Percentiles rank a stretch among this genome's conserved stretches.
Evolutionary conservation across 106 monocot species (phyloP).

Genomic region (Apostasia ramifera): DNA sequence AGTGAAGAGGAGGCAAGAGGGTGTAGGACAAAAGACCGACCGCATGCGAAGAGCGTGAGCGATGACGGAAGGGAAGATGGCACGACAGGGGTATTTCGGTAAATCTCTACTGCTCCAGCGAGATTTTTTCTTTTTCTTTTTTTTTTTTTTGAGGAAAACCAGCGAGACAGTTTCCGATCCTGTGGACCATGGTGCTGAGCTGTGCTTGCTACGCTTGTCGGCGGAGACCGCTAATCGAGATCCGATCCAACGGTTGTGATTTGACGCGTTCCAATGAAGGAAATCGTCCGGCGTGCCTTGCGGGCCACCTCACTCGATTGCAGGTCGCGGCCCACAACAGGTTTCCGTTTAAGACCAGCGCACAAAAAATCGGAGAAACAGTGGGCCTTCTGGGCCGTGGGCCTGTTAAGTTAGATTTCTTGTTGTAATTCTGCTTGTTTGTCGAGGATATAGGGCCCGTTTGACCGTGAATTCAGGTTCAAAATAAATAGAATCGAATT

Average conservation of each 20-base stretch:
- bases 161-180: too few relatives aligned
- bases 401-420: too few relatives aligned
- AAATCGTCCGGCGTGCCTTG: not conserved
- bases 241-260: conserved; percentile 1
- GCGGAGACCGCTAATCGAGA: not conserved
- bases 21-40: conserved; percentile 6
- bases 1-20: not conserved
- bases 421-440: too few relatives aligned
- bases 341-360: too few relatives aligned
- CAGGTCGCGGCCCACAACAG: not conserved
- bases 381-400: too few relatives aligned
- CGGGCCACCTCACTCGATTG: not conserved
- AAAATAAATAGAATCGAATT: too few relatives aligned
- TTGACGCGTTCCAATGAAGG: too few relatives aligned
- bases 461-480: too few relatives aligned
- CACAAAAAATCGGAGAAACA: too few relatives aligned
- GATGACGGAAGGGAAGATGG: not conserved
- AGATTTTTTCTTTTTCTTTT: not conserved
- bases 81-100: not conserved
- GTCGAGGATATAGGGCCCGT: too few relatives aligned
- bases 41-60: not conserved
- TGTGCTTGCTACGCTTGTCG: not conserved
- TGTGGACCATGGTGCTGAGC: too few relatives aligned
- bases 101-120: not conserved
- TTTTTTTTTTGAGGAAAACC: too few relatives aligned